Base-by-base conservation (phyloP, 768 basidiomycete genomes). In the Lentinula sp. region DNA sequence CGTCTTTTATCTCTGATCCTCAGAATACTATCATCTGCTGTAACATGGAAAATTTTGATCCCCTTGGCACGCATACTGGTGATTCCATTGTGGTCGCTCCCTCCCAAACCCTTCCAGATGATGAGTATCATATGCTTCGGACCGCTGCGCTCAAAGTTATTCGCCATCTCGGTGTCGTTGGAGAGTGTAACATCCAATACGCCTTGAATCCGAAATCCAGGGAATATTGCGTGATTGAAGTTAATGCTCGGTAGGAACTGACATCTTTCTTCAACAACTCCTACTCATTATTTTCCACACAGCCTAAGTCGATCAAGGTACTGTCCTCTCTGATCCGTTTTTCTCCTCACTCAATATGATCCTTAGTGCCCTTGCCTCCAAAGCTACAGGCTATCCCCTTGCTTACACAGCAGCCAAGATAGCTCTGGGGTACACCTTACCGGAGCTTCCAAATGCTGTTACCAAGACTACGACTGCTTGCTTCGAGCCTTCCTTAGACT, bases 1-100 rank as follows among this genome's bases (percentile, higher is more conserved):
- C 36, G 51, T 64, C 54, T 39, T 32, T 67, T 70, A 63, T 46
- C 51, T 61, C 53, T 33, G 52, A 33, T 50, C 43, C 48, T 16
- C 68, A 93, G 91, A 97, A 98, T 79, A 98, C 95, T 32, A 99
- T 99, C 74, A 98, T 98, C 68, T 98, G 95, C 78, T 98, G 96
- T 77, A 95, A 95, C 75, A 96, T 96, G 93, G 93, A 98, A 77
- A 98, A 99, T 77, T 99, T 99, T 66, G 97, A 99, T 70, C 97
- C 97, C 41, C 89, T 98, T 62, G 97, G 97, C 65, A 98, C 93
- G 23, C 97, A 99, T 73, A 99, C 97, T 18, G 97, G 97, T 66
- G 97, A 98, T 73, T 98, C 97, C 12, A 99, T 99, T 71, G 97
- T 99, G 69, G 95, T 98, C 46, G 97, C 97, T 3, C 97, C 97